These are phyloP conservation scores for Cyberlindnera amylophila DNA, from an alignment of 805 yeast species.

Conservation along the genomic window DNA sequence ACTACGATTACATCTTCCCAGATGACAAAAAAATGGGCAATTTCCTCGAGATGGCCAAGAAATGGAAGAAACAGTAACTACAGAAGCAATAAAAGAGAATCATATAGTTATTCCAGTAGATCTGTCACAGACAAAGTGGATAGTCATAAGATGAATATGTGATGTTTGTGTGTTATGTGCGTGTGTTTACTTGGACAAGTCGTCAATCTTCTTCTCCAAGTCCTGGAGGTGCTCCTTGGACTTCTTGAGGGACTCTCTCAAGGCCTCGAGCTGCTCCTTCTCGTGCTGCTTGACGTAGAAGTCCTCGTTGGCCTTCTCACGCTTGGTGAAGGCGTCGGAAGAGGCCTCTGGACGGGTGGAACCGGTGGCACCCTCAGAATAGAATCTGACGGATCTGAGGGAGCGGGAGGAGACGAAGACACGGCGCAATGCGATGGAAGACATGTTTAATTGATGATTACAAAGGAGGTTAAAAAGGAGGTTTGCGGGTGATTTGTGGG, in stretches of 20 bases:
- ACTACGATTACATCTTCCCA: conserved; percentile 61
- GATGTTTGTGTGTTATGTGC: no score
- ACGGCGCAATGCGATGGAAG: conserved; percentile 35
- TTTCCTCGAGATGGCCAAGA: conserved; percentile 44
- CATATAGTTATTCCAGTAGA: no score
- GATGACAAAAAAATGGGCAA: conserved; percentile 45
- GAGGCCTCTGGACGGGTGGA: conserved; percentile 50
- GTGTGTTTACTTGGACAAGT: conserved; percentile 11
- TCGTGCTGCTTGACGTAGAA: conserved; percentile 83
- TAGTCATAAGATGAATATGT: no score
- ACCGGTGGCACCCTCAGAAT: conserved; percentile 60
- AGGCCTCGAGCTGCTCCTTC: conserved; percentile 75
- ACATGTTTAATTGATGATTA: conserved; percentile 17
- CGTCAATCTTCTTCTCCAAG: conserved; percentile 42
- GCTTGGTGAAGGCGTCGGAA: conserved; percentile 67
- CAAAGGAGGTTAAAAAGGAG: background rate
- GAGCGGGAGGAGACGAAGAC: conserved; percentile 31
- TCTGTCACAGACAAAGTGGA: no score
- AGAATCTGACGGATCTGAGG: conserved; percentile 26
- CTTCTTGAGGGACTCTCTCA: conserved; percentile 72
- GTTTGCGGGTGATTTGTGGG: background rate
- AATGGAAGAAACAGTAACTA: conserved; percentile 35
- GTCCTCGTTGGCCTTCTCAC: conserved; percentile 92
- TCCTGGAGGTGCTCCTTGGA: conserved; percentile 60
- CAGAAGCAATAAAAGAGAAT: no score